Evolutionary conservation across 208 protist genomes (phyloP), one percentile per base, ranked within the genome.

Genomic region (Wallacemonas sp.): DNA sequence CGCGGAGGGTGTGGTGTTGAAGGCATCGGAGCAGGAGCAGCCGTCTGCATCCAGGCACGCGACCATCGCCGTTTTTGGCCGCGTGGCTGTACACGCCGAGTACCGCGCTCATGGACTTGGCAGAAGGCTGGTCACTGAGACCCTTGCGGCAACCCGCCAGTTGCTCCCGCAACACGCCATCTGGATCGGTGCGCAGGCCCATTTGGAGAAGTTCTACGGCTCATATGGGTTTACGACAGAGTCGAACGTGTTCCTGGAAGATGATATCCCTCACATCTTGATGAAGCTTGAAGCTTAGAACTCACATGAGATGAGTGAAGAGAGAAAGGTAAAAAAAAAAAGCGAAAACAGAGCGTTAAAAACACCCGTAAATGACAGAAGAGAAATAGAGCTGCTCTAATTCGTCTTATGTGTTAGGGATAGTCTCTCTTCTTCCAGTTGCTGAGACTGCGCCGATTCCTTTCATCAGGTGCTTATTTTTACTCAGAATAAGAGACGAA

Each of bases 161-260:
- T 17, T 30, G 4, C 26, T 34, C 30, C 51, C 51, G 8, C 5
- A 34, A 15, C 26, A 30, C n/a, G 30, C 51, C 15, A 58, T 58
- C 12, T 58, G 41, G 14, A 58, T 58, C 26, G 51, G 51, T 31
- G 51, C 51, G n/a, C 51, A 58, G 51, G 51, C 51, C 12, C 41
- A 58, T 22, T 31, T 58, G 30, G 51, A 58, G 51, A 26, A 31
- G n/a, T 58, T 58, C 30, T 58, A 58, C 30, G 31, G 51, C 26
- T 0, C 30, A 6, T 39, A 42, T 58, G 51, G 51, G 30, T 58
- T 58, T 19, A 24, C 26, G 30, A 22, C 8, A 17, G 51, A 58
- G 51, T 58, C 51, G n/a, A 39, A 39, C 51, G 22, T 14, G 28
- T 58, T 39, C 17, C 51, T 58, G 17, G 30, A 39, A 31, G 51